A percentile compares a stretch with the other conserved stretches of the same genome.
Conservation (phyloP, 257 asterid species). For the Paulownia fortunei region DNA sequence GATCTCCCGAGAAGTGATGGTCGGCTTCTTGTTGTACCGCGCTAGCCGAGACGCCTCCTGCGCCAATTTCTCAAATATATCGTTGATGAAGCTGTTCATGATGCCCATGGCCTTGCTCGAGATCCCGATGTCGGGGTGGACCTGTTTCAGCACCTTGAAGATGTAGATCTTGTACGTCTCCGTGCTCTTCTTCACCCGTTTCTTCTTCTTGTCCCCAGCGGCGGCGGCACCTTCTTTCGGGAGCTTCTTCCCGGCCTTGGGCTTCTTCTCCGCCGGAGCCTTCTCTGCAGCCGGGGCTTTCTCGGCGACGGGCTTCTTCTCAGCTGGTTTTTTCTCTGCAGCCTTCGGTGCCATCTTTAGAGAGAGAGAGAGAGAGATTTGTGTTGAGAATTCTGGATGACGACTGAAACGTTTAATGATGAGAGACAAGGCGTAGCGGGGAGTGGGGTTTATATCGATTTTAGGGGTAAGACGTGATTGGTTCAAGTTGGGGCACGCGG, state of each 20-base stretch:
- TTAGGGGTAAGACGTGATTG: neutral
- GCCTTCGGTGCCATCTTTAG: constrained; percentile 11
- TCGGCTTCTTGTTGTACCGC: constrained; percentile 67
- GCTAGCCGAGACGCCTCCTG: constrained; percentile 60
- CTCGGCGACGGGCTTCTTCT: constrained; percentile 25
- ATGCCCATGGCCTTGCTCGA: constrained; percentile 80
- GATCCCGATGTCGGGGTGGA: constrained; percentile 67
- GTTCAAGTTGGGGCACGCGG: neutral
- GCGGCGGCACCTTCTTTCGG: constrained; percentile 19
- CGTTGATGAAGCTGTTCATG: constrained; percentile 75
- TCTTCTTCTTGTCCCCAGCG: constrained; percentile 49
- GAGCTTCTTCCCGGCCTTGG: constrained; percentile 27
- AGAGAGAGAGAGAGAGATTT: neutral
- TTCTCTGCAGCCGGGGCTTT: constrained; percentile 10
- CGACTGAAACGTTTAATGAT: neutral
- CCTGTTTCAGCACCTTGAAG: constrained; percentile 63
- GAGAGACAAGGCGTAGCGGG: neutral
- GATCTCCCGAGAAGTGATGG: constrained; percentile 66
- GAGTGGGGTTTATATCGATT: neutral
- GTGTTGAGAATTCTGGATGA: neutral
- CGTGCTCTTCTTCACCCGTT: constrained; percentile 45
- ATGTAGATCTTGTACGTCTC: constrained; percentile 69
- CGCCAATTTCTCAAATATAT: constrained; percentile 65
- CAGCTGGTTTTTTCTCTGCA: constrained; percentile 9
- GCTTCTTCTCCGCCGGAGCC: constrained; percentile 29